phyloP scores from a whole-genome alignment of 805 yeast species.

The Zygoascus biomembranicola region DNA sequence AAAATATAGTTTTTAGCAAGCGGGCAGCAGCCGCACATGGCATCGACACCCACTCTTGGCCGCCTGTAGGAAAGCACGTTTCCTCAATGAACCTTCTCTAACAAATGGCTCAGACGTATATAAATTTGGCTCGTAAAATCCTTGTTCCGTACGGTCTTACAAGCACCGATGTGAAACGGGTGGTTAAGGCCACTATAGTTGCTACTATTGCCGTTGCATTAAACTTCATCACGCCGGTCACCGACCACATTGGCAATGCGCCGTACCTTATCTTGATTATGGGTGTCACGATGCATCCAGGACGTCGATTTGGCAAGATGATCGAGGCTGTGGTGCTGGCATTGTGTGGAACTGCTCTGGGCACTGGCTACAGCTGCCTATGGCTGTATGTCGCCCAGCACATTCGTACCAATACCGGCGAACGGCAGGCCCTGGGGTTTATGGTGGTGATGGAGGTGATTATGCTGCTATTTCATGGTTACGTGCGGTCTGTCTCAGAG shows the following conservation, averaged over 20 bases:
- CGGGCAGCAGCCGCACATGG: no score
- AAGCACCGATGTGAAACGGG: slow-evolving; percentile 7
- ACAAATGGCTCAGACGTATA: no score
- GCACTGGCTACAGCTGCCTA: slow-evolving; percentile 35
- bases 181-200: slow-evolving; percentile 12
- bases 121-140: no score
- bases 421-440: slow-evolving; percentile 34
- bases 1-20: no score
- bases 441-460: slow-evolving; percentile 38
- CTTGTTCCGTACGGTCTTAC: slow-evolving; percentile 11
- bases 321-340: slow-evolving; percentile 37
- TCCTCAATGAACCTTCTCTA: no score
- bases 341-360: slow-evolving; percentile 35
- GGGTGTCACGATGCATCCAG: slow-evolving; percentile 43
- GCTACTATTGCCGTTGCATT: slow-evolving; percentile 32
- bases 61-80: no score
- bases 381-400: slow-evolving; percentile 36
- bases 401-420: slow-evolving; percentile 26
- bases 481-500: slow-evolving; percentile 41
- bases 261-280: slow-evolving; percentile 39
- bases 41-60: no score
- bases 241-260: slow-evolving; percentile 31
- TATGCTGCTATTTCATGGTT: slow-evolving; percentile 42
- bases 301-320: slow-evolving; percentile 41
- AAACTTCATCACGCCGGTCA: slow-evolving; percentile 32